Conservation (phyloP, 176 grass and related monocot genomes). For the Phoenix dactylifera region DNA sequence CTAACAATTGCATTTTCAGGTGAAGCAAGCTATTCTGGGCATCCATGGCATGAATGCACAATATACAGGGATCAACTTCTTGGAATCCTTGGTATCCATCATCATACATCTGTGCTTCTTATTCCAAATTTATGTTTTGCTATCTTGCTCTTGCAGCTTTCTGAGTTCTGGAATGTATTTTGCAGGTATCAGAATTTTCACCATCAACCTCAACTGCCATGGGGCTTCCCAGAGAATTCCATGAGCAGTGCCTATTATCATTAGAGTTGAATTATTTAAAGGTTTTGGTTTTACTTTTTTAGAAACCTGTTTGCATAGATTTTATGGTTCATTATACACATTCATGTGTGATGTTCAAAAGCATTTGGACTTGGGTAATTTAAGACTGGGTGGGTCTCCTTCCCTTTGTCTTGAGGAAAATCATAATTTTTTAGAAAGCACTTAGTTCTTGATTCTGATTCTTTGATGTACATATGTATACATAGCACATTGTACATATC, state of each 20-base stretch:
- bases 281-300: constrained; percentile 24
- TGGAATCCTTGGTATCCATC: constrained; percentile 69
- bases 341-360: too few species aligned
- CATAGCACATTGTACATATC: too few species aligned
- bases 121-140: not conserved
- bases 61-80: constrained; percentile 65
- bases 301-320: not conserved
- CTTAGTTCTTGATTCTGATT: too few species aligned
- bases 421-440: too few species aligned
- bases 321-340: not conserved
- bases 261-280: constrained; percentile 90
- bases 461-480: too few species aligned
- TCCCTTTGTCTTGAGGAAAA: too few species aligned
- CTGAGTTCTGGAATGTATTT: not conserved
- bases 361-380: too few species aligned
- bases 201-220: constrained; percentile 85
- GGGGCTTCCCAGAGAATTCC: constrained; percentile 84
- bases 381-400: too few species aligned
- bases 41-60: constrained; percentile 57
- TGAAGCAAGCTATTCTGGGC: constrained; percentile 74
- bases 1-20: constrained; percentile 35
- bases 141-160: constrained; percentile 9
- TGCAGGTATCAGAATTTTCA: constrained; percentile 88
- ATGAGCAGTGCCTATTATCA: constrained; percentile 68
- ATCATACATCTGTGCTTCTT: constrained; percentile 11